Evolutionary conservation across 176 grass and related monocot genomes (phyloP).

Genomic region (Rhynchospora pubera): DNA sequence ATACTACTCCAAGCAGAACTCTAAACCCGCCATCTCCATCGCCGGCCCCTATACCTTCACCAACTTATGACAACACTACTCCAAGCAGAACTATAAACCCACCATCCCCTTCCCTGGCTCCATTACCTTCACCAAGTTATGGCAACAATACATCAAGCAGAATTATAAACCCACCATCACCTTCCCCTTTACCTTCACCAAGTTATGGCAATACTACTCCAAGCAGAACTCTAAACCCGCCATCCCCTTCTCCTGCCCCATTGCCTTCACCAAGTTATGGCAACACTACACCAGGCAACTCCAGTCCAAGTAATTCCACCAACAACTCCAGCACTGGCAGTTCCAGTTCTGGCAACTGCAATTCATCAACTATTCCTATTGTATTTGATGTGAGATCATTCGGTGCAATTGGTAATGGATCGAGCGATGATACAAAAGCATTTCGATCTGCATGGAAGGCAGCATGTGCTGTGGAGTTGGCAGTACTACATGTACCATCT

Average conservation of each 20-base stretch:
- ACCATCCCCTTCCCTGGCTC: too few relatives aligned
- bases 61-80: background rate
- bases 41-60: background rate
- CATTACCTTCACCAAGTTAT: too few relatives aligned
- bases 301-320: background rate
- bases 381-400: constrained; percentile 57
- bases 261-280: background rate
- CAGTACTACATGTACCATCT: constrained; percentile 46
- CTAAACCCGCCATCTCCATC: background rate
- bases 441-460: constrained; percentile 66
- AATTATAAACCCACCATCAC: too few relatives aligned
- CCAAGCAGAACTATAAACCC: too few relatives aligned
- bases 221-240: too few relatives aligned
- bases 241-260: too few relatives aligned
- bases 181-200: too few relatives aligned
- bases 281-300: background rate
- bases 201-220: too few relatives aligned
- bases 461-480: constrained; percentile 27
- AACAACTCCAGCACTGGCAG: background rate
- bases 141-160: too few relatives aligned
- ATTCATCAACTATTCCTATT: background rate
- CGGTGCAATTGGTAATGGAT: constrained; percentile 47
- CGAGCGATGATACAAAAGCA: constrained; percentile 42
- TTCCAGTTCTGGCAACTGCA: background rate
- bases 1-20: too few relatives aligned